These are phyloP conservation scores for Colletotrichum gloeosporioides DNA, from an alignment of 2,329 filamentous ascomycete genomes.

Conservation along the genomic window DNA sequence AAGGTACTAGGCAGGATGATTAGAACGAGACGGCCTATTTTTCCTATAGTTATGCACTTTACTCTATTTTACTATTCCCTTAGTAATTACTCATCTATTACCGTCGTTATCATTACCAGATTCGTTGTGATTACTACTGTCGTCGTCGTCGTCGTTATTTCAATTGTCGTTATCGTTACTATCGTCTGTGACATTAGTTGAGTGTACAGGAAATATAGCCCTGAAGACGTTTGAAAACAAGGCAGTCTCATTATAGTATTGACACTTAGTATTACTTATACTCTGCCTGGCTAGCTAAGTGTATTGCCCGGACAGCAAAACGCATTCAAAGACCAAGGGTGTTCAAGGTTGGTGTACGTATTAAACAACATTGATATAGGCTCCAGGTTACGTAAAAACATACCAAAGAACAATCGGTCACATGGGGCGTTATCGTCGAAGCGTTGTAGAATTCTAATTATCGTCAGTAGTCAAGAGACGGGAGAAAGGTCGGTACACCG, in stretches of 20 bases:
- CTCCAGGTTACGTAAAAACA: fast-evolving
- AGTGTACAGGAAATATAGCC: too few relatives aligned
- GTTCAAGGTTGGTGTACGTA: fast-evolving
- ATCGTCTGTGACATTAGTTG: too few relatives aligned
- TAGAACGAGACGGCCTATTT: too few relatives aligned
- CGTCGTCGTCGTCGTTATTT: too few relatives aligned
- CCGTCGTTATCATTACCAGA: too few relatives aligned
- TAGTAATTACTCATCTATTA: too few relatives aligned
- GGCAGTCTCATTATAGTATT: neutral
- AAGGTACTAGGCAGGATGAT: neutral
- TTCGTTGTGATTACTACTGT: too few relatives aligned
- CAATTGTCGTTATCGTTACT: too few relatives aligned
- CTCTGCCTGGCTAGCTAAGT: neutral
- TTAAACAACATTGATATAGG: neutral
- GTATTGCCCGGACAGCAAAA: neutral
- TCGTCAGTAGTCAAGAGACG: neutral
- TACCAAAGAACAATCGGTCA: neutral
- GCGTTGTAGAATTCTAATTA: neutral
- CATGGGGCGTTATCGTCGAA: fast-evolving
- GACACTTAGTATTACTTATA: fast-evolving
- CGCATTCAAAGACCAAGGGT: neutral
- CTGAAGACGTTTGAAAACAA: too few relatives aligned
- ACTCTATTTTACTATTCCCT: too few relatives aligned
- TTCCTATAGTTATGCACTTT: too few relatives aligned
- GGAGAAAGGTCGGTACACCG: neutral